Evolutionary conservation across 495 filamentous ascomycete genomes (phyloP).

Genomic region (Annulohypoxylon maeteangense): DNA sequence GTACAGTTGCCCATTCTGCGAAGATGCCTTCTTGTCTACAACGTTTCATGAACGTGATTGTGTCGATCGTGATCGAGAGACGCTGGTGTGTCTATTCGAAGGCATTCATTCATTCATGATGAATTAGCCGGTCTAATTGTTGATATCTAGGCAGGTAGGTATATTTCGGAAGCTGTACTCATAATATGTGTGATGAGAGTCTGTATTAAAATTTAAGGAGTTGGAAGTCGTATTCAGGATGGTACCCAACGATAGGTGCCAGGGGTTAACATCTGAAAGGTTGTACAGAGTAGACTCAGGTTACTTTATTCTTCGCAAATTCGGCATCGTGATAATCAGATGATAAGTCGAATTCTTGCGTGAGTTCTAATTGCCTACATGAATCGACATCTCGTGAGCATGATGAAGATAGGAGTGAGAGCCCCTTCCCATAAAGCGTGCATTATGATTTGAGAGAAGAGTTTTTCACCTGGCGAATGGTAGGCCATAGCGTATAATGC

Average conservation of each 20-base stretch:
- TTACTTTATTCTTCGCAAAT: not conserved
- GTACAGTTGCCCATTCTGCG: not conserved
- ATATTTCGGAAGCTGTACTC: not conserved
- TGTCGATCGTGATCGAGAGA: not conserved
- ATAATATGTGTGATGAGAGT: not conserved
- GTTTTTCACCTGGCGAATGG: not conserved
- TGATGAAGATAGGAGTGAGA: not conserved
- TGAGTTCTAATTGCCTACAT: not conserved
- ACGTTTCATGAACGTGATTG: not conserved
- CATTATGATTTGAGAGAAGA: not conserved
- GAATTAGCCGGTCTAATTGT: not conserved
- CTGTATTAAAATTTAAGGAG: not conserved
- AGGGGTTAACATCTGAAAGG: not conserved
- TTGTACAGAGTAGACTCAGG: not conserved
- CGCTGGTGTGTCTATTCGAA: not conserved
- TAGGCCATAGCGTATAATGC: slow-evolving; percentile 6
- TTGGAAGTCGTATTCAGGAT: not conserved
- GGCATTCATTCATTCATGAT: not conserved
- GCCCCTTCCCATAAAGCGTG: not conserved
- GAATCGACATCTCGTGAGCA: not conserved
- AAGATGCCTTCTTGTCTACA: not conserved
- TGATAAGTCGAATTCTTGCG: not conserved
- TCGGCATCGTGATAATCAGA: not conserved
- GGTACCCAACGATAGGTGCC: not conserved
- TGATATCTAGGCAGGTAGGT: not conserved